phyloP scores from a whole-genome alignment of 78 protist genomes.

The Planoprotostelium fungivorum region DNA sequence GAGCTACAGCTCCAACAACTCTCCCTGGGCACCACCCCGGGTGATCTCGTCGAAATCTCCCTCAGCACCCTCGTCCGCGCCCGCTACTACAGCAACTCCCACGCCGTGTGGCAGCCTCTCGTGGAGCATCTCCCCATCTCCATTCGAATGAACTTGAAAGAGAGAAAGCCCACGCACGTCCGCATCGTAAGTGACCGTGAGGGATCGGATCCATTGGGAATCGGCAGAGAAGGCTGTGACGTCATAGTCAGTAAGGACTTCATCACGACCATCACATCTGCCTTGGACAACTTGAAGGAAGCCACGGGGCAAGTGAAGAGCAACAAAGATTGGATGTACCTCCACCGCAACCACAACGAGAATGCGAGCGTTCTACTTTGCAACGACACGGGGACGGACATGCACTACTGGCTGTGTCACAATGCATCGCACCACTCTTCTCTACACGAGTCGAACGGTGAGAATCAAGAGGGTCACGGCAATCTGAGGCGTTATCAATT shows the following conservation, averaged over 20 bases:
- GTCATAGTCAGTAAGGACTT: not conserved
- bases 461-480: not conserved
- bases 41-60: not conserved
- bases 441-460: not conserved
- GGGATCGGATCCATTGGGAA: no score
- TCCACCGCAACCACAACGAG: not conserved
- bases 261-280: not conserved
- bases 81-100: not conserved
- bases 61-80: not conserved
- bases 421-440: not conserved
- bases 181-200: not conserved
- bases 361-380: not conserved
- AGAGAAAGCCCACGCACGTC: not conserved
- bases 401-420: not conserved
- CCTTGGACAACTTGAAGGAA: not conserved
- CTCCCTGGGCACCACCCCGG: not conserved
- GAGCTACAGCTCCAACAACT: not conserved
- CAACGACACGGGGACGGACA: not conserved
- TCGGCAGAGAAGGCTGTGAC: not conserved
- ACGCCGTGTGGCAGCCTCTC: not conserved
- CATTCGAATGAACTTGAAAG: not conserved
- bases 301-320: not conserved
- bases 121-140: not conserved
- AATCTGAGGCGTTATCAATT: not conserved
- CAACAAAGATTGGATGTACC: not conserved